Percentiles rank a stretch among this genome's conserved stretches.
These are phyloP conservation scores for Cyclospora cayetanensis DNA, from an alignment of 169 alveolate species.

Conservation along the genomic window DNA sequence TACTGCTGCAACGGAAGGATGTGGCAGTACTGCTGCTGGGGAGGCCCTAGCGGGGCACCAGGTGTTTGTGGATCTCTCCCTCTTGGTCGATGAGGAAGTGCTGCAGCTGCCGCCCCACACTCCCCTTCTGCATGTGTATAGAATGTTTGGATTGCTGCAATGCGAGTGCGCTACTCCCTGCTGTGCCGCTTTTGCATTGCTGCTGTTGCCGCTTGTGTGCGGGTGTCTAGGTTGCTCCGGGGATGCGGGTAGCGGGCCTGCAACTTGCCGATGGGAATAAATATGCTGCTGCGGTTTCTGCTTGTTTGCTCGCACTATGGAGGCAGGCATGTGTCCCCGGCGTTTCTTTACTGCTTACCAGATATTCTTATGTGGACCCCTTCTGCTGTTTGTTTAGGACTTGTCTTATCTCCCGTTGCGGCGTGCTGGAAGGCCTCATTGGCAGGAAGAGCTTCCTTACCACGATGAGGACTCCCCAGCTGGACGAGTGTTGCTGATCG, in stretches of 20 bases:
- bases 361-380: not conserved
- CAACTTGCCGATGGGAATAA: not conserved
- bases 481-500: conserved; percentile 31
- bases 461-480: conserved; percentile 45
- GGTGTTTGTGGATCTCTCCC: conserved; percentile 58
- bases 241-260: not conserved
- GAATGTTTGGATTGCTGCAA: conserved; percentile 53
- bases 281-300: not conserved
- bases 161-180: conserved; percentile 3
- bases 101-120: conserved; percentile 73
- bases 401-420: conserved; percentile 63
- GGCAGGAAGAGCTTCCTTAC: conserved; percentile 64
- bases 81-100: conserved; percentile 60
- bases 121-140: conserved; percentile 59
- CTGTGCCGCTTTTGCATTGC: too few species aligned
- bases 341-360: not conserved
- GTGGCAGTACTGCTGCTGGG: not conserved
- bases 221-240: not conserved
- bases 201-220: not conserved
- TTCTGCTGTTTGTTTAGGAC: conserved; percentile 14
- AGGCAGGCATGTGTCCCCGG: too few species aligned
- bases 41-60: conserved; percentile 2
- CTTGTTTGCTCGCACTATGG: not conserved
- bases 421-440: conserved; percentile 64
- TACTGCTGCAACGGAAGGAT: conserved; percentile 10